A percentile compares a stretch with the other conserved stretches of the same genome.
These are phyloP conservation scores for Silene conica DNA, from an alignment of 148 eudicot genomes.

Conservation along the genomic window DNA sequence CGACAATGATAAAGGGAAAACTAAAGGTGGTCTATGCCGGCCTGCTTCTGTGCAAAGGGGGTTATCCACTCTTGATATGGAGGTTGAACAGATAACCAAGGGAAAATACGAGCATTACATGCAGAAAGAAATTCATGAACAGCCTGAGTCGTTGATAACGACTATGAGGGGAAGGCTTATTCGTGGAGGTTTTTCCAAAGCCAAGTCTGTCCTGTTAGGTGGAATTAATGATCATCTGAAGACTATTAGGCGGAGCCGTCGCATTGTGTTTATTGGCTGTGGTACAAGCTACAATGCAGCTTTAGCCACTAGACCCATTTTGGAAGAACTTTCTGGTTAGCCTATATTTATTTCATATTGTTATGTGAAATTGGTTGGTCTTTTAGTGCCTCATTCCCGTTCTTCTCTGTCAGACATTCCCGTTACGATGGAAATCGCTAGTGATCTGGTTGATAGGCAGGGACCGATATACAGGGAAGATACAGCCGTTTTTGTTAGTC, in stretches of 20 bases:
- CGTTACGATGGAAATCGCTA: slow-evolving; percentile 94
- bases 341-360: slow-evolving; percentile 15
- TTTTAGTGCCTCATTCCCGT: neutral
- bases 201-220: slow-evolving; percentile 83
- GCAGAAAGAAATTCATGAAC: slow-evolving; percentile 96
- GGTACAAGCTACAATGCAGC: slow-evolving; percentile 99
- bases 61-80: slow-evolving; percentile 85
- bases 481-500: slow-evolving; percentile 95
- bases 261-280: slow-evolving; percentile 93
- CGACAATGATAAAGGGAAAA: slow-evolving; percentile 63
- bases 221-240: slow-evolving; percentile 93
- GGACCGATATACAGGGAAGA: slow-evolving; percentile 98
- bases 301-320: slow-evolving; percentile 84
- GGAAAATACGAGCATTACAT: slow-evolving; percentile 89
- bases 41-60: slow-evolving; percentile 87
- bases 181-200: slow-evolving; percentile 86
- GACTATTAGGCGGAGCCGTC: slow-evolving; percentile 92
- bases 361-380: neutral
- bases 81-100: slow-evolving; percentile 92
- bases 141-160: slow-evolving; percentile 85
- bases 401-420: slow-evolving; percentile 60
- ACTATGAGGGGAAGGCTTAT: slow-evolving; percentile 97
- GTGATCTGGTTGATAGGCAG: slow-evolving; percentile 96
- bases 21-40: slow-evolving; percentile 42
- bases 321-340: slow-evolving; percentile 98